Base-by-base conservation (phyloP, 1,284 basidiomycete species). In the Phellopilus nigrolimitatus region DNA sequence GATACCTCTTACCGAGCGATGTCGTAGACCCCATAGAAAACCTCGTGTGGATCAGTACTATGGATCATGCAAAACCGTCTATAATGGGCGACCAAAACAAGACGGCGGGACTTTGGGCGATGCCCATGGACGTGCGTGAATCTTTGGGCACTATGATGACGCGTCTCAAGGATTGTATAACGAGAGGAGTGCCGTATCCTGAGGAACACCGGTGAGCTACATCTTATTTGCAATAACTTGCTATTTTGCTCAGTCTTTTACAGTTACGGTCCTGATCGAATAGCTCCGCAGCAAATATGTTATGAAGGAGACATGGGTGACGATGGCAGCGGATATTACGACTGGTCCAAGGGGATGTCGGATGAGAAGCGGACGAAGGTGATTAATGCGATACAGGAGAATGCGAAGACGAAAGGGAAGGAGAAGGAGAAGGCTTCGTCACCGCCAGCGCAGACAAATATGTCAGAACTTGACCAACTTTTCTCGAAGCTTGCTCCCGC, bases 1-100 rank as follows among this genome's bases (percentile, higher is more conserved):
- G 88, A 48, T 77, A 79, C 34, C 70, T 95, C 39, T 82, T 83
- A 57, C 84, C 88, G 13, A 88, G 91, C 67, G 88, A 91, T 67
- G 82, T 84, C 56, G 72, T 92, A 56, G 78, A 84, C 49, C 69
- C 80, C 12, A 72, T 75, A 38, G 80, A 79, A 44, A 63, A 68
- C 53, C 55, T 13, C 54, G 57, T 28, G n/a, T 47, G 38, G 47
- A 33, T 47, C 30, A 43, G 47, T 25, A 49, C 52, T 9, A 17
- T 47, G 27, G 17, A 37, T 5, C 36, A 48, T 10, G 49, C 40
- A 2, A 45, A 42, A 21, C 50, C 36, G 15, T 38, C 31, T n/a
- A 51, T 52, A 21, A 45, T 55, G 17, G 52, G 41, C 19, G 53
- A 56, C n/a, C 44, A 59, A 24, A 48, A 58, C 25, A 59, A 60